These are phyloP conservation scores for Isochrysis galbana DNA, from an alignment of 78 protist species.

Conservation along the genomic window DNA sequence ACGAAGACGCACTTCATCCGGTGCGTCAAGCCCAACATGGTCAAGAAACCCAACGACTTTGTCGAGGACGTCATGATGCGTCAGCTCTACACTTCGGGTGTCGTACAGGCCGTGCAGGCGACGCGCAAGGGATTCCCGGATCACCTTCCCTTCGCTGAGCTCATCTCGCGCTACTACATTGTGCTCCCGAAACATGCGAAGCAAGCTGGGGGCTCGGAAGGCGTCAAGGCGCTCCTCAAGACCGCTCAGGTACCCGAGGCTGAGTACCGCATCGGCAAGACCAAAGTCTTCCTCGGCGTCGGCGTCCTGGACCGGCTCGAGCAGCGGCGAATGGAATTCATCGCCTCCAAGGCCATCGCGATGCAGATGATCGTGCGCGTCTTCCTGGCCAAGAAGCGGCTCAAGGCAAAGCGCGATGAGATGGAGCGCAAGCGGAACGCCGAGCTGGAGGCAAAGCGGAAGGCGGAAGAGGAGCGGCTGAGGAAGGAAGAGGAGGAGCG, in stretches of 20 bases:
- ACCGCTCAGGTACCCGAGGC: neutral
- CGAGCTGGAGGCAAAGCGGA: neutral
- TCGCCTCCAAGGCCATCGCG: neutral
- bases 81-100: neutral
- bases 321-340: neutral
- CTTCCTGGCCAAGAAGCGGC: neutral
- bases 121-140: constrained; percentile 94
- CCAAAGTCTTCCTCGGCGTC: constrained; percentile 1
- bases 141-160: constrained; percentile 74
- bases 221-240: neutral
- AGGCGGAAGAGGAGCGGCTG: neutral
- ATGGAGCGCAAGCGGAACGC: neutral
- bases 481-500: neutral
- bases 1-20: constrained; percentile 28
- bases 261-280: neutral
- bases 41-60: neutral
- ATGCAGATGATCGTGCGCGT: neutral
- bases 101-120: neutral
- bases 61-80: neutral
- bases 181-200: neutral
- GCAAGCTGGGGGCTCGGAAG: neutral
- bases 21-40: constrained; percentile 13
- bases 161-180: constrained; percentile 30
- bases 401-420: neutral
- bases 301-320: constrained; percentile 27